phyloP scores from a whole-genome alignment of 768 basidiomycete species.

The Rhizopogon vinicolor region DNA sequence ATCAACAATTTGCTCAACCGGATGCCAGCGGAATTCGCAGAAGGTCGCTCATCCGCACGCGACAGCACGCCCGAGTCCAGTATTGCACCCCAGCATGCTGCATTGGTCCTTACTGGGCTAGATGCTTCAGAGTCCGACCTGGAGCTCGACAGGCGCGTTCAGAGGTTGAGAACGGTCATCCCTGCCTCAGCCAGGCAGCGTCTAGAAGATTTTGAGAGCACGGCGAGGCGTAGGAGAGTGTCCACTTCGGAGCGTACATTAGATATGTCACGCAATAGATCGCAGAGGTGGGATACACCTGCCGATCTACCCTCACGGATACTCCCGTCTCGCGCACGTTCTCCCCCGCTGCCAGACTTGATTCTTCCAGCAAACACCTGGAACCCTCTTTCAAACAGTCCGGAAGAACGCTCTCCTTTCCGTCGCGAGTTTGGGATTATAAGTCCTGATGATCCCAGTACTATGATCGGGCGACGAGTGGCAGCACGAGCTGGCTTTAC shows the following conservation, averaged over 20 bases:
- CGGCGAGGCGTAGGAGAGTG: conserved; percentile 11
- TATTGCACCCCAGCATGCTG: conserved; percentile 26
- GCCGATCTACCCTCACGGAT: neutral
- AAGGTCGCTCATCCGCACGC: conserved; percentile 4
- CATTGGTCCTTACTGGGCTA: conserved; percentile 22
- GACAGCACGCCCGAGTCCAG: conserved; percentile 13
- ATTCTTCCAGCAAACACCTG: conserved; percentile 14
- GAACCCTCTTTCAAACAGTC: neutral
- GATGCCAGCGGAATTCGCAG: conserved; percentile 31
- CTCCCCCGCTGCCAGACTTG: conserved; percentile 26
- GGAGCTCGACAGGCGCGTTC: conserved; percentile 24
- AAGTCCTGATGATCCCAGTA: conserved; percentile 24
- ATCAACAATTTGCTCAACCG: conserved; percentile 38
- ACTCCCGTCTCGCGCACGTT: conserved; percentile 16
- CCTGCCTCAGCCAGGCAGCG: conserved; percentile 26
- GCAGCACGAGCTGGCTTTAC: conserved; percentile 21
- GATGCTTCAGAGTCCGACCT: conserved; percentile 13
- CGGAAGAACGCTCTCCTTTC: conserved; percentile 12
- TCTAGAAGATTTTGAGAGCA: conserved; percentile 26
- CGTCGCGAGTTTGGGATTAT: conserved; percentile 16
- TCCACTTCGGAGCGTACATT: neutral
- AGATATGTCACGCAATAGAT: neutral
- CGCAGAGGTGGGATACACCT: conserved; percentile 12
- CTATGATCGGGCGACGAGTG: conserved; percentile 31
- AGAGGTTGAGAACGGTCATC: conserved; percentile 25